phyloP scores from a whole-genome alignment of 1,284 basidiomycete genomes.

The Cryptococcus jaspeensis region DNA sequence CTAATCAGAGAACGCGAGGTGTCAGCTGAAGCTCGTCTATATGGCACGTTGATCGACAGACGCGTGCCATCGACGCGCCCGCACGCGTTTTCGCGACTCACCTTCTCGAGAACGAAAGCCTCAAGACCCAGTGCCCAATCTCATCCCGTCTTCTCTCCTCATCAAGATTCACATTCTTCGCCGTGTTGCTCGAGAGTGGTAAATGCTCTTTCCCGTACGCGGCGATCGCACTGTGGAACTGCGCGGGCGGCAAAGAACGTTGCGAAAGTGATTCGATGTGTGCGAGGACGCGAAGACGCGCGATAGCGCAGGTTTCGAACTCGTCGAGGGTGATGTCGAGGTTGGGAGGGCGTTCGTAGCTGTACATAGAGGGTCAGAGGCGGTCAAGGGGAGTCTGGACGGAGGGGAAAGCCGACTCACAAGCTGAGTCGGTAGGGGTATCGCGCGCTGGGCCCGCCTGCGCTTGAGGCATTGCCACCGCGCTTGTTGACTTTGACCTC shows the following conservation, averaged over 20 bases:
- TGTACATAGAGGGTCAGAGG: conserved; percentile 36
- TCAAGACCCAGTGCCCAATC: conserved; percentile 89
- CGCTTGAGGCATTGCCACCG: conserved; percentile 3
- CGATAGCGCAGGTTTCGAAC: conserved; percentile 89
- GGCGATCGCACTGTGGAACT: conserved; percentile 32
- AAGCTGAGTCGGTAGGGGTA: conserved; percentile 79
- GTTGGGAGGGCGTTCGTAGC: conserved; percentile 81
- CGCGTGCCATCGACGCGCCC: too few species aligned
- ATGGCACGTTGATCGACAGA: neutral
- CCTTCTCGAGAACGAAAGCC: conserved; percentile 95
- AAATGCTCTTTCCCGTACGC: conserved; percentile 50
- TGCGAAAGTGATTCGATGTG: conserved; percentile 80
- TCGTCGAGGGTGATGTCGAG: conserved; percentile 94
- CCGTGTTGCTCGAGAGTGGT: conserved; percentile 63
- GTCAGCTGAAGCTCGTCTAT: neutral
- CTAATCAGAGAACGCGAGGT: conserved; percentile 53
- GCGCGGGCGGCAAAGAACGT: conserved; percentile 49
- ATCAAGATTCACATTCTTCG: conserved; percentile 57
- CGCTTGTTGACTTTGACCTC: conserved; percentile 46
- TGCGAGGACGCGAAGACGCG: conserved; percentile 78
- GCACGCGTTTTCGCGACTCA: conserved; percentile 55
- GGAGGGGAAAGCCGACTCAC: conserved; percentile 53
- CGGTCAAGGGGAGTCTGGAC: neutral
- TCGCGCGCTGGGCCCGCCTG: conserved; percentile 19
- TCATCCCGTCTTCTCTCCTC: conserved; percentile 80